Evolutionary conservation across 2,329 filamentous ascomycete genomes (phyloP).

Genomic region (Lasiodiplodia hormozganensis): DNA sequence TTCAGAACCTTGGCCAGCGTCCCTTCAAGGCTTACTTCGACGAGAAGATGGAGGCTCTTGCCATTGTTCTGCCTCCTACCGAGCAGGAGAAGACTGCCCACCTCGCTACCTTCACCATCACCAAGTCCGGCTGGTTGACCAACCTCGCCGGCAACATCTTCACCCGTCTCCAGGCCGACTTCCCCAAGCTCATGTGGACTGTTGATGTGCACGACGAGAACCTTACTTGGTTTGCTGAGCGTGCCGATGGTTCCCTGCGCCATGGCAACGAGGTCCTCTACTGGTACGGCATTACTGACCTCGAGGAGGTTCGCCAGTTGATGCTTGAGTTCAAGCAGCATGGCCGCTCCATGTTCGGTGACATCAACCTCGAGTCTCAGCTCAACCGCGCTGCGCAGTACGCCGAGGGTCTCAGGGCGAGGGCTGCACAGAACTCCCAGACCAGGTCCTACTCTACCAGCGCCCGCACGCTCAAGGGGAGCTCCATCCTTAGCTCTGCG

Average conservation of each 20-base stretch:
- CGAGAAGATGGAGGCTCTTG: constrained; percentile 90
- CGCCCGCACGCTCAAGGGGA: constrained; percentile 39
- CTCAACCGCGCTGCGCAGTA: constrained; percentile 78
- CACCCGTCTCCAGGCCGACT: constrained; percentile 89
- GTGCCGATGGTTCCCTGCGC: constrained; percentile 90
- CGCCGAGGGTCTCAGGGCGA: constrained; percentile 66
- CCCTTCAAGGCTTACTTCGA: constrained; percentile 95
- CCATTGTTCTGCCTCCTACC: constrained; percentile 80
- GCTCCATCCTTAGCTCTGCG: constrained; percentile 7
- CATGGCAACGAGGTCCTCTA: constrained; percentile 88
- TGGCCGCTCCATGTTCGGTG: constrained; percentile 84
- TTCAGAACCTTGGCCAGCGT: constrained; percentile 77
- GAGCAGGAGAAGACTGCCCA: constrained; percentile 75
- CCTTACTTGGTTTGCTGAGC: constrained; percentile 97
- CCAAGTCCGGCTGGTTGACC: constrained; percentile 91
- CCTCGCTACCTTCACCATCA: constrained; percentile 89
- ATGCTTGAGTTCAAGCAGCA: constrained; percentile 86
- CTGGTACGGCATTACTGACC: constrained; percentile 80
- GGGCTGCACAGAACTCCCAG: constrained; percentile 61
- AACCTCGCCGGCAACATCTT: constrained; percentile 97
- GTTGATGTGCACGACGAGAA: constrained; percentile 96
- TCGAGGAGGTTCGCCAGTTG: constrained; percentile 80
- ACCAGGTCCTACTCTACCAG: constrained; percentile 72
- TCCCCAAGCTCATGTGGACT: constrained; percentile 92
- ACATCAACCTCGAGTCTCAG: constrained; percentile 86